Evolutionary conservation across 352 stramenopile genomes (phyloP).

Genomic region (Blastocystis sp.): DNA sequence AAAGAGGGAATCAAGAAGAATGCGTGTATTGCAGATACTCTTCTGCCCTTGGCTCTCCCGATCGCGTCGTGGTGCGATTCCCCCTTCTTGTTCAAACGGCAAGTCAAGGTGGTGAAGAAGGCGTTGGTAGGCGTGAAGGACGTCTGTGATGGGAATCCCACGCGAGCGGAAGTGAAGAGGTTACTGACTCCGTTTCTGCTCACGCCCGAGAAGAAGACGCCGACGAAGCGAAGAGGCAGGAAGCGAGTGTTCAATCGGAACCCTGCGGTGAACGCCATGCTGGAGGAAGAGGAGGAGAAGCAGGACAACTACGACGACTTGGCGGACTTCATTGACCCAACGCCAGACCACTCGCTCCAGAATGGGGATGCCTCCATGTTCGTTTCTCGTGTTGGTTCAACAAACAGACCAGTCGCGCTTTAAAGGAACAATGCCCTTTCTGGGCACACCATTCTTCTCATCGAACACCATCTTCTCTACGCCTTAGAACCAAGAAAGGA

Average conservation of each 20-base stretch:
- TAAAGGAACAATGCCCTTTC: not conserved
- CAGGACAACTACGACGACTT: constrained; percentile 26
- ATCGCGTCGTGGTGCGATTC: not conserved
- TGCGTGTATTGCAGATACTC: not conserved
- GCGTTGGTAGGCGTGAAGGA: not conserved
- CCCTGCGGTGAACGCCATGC: constrained; percentile 1
- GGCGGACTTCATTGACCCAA: constrained; percentile 10
- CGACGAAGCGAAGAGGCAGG: not conserved
- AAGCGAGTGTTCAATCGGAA: constrained; percentile 6
- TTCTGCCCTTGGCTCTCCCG: not conserved
- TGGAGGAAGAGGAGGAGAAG: not conserved
- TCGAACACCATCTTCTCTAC: not conserved
- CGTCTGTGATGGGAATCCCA: not conserved
- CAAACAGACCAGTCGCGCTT: constrained; percentile 35
- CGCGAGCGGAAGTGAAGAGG: not conserved
- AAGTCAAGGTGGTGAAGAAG: not conserved
- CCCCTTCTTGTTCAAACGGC: not conserved
- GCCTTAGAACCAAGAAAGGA: not conserved
- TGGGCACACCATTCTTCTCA: constrained; percentile 42
- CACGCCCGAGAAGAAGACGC: not conserved
- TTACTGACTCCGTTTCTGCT: not conserved
- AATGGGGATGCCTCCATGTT: not conserved
- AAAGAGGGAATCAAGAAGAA: not conserved
- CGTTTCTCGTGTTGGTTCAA: constrained; percentile 9
- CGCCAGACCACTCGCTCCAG: not conserved